These are phyloP conservation scores for Pichia sp. DNA, from an alignment of 1,139 yeast genomes.

Conservation along the genomic window DNA sequence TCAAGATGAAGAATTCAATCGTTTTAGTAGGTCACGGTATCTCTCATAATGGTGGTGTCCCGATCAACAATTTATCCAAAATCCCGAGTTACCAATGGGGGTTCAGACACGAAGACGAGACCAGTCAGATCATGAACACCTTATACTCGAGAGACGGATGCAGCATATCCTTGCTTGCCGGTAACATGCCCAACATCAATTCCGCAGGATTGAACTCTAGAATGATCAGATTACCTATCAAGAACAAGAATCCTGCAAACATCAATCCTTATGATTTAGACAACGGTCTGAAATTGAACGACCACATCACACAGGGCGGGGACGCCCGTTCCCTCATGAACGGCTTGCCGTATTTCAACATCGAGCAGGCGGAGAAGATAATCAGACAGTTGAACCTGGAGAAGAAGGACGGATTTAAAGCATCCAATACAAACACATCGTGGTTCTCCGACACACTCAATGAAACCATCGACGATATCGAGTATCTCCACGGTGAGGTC, in stretches of 20 bases:
- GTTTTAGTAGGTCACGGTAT: constrained; percentile 34
- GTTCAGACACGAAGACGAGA: constrained; percentile 29
- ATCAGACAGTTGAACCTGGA: constrained; percentile 25
- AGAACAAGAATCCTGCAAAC: constrained; percentile 10
- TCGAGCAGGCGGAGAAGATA: constrained; percentile 23
- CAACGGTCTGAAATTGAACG: constrained; percentile 5
- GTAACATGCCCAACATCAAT: constrained; percentile 19
- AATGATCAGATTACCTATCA: constrained; percentile 29
- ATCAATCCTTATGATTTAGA: constrained; percentile 8
- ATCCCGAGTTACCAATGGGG: constrained; percentile 34
- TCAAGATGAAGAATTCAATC: neutral
- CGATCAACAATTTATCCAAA: constrained; percentile 28
- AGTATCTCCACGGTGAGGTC: constrained; percentile 34
- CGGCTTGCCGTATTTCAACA: constrained; percentile 33
- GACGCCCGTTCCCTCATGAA: constrained; percentile 26
- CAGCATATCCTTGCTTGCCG: constrained; percentile 28
- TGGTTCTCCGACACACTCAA: constrained; percentile 25
- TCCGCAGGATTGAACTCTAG: constrained; percentile 27
- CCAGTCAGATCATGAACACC: constrained; percentile 16
- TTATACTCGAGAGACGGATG: constrained; percentile 21
- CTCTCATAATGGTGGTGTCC: constrained; percentile 31
- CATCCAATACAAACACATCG: constrained; percentile 24
- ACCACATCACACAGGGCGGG: constrained; percentile 17
- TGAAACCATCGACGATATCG: constrained; percentile 32
- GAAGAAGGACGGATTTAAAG: constrained; percentile 22